phyloP scores from a whole-genome alignment of 148 eudicot species.

The Camellia lanceoleosa region DNA sequence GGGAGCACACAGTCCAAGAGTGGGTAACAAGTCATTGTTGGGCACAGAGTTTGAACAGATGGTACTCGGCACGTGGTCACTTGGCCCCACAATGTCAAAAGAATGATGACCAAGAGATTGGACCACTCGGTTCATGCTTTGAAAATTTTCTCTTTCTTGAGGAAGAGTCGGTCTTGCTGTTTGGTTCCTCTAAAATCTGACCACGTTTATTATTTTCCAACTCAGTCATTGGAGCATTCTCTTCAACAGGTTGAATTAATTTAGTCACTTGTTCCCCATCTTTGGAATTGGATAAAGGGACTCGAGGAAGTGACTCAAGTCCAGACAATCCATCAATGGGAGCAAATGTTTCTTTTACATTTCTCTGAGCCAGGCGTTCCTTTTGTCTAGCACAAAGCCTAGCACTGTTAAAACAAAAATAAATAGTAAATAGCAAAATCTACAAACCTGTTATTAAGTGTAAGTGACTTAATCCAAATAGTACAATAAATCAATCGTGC shows the following conservation, averaged over 20 bases:
- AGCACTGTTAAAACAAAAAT: conserved; percentile 38
- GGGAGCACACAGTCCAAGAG: conserved; percentile 92
- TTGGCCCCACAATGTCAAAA: conserved; percentile 23
- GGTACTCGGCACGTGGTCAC: conserved; percentile 26
- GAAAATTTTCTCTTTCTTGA: conserved; percentile 29
- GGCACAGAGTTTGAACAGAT: conserved; percentile 27
- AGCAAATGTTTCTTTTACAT: conserved; percentile 32
- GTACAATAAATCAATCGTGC: neutral
- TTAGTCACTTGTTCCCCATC: conserved; percentile 25
- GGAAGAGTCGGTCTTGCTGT: conserved; percentile 28
- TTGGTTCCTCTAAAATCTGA: conserved; percentile 27
- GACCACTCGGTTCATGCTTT: conserved; percentile 33
- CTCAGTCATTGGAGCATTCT: conserved; percentile 28
- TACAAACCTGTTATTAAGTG: neutral
- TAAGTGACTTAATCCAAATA: too few relatives aligned
- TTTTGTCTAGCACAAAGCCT: conserved; percentile 90
- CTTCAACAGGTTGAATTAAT: conserved; percentile 30
- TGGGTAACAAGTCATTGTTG: conserved; percentile 41
- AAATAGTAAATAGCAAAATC: neutral
- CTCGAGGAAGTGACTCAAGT: conserved; percentile 24
- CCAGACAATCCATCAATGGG: conserved; percentile 27
- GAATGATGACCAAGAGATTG: conserved; percentile 16
- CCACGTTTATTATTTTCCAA: conserved; percentile 26
- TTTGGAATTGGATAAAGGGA: conserved; percentile 28
- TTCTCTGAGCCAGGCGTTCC: conserved; percentile 57